These are phyloP conservation scores for Austroboletus festivus DNA, from an alignment of 768 basidiomycete species.

Conservation along the genomic window DNA sequence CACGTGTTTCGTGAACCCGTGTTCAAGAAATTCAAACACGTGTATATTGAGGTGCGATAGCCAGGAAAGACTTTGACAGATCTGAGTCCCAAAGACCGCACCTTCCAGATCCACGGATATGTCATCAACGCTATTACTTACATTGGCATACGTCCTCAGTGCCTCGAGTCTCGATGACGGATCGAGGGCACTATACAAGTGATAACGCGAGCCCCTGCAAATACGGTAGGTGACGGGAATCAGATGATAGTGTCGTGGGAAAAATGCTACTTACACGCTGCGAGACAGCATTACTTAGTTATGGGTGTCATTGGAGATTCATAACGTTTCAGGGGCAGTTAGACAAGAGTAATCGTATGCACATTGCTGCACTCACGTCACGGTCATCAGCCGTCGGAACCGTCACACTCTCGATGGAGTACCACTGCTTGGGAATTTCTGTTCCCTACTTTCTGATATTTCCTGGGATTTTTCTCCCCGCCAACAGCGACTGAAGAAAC, in stretches of 20 bases:
- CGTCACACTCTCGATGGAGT: constrained; percentile 32
- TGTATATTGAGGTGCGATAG: constrained; percentile 47
- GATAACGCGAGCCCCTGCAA: constrained; percentile 46
- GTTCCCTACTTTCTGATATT: constrained; percentile 38
- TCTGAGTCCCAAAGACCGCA: no score
- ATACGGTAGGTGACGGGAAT: constrained; percentile 31
- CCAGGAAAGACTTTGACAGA: constrained; percentile 9
- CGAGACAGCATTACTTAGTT: no score
- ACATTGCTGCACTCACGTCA: constrained; percentile 25
- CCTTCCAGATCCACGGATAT: constrained; percentile 37
- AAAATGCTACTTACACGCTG: no score
- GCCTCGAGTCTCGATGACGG: no score
- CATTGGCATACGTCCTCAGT: no score
- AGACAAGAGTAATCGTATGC: constrained; percentile 13
- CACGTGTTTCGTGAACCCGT: no score
- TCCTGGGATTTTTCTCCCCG: constrained; percentile 43
- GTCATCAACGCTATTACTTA: constrained; percentile 50
- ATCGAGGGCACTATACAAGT: constrained; percentile 50
- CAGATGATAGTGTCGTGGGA: neutral
- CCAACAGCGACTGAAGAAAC: constrained; percentile 35
- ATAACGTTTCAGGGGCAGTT: constrained; percentile 22
- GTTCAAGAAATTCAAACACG: constrained; percentile 57
- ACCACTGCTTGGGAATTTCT: constrained; percentile 38
- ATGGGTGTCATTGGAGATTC: constrained; percentile 15
- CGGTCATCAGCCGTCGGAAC: constrained; percentile 38